These are phyloP conservation scores for Emmonsiellopsis sp. DNA, from an alignment of 2,329 filamentous ascomycete genomes.

Conservation along the genomic window DNA sequence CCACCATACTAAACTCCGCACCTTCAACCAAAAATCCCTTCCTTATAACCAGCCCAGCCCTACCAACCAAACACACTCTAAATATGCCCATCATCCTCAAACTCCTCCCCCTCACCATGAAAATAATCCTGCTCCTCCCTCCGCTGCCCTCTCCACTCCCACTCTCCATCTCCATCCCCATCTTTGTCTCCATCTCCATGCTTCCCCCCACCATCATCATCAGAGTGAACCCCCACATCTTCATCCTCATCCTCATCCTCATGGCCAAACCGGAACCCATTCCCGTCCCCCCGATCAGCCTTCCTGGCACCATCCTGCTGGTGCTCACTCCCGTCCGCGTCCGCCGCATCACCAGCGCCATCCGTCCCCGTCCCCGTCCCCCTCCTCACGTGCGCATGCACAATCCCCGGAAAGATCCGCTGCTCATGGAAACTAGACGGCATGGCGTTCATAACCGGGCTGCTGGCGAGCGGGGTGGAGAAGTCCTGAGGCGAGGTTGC, in stretches of 20 bases:
- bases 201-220: background rate
- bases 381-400: conserved; percentile 25
- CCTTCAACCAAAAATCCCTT: no score
- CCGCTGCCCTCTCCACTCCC: background rate
- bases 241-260: background rate
- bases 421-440: conserved; percentile 21
- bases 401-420: conserved; percentile 35
- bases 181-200: background rate
- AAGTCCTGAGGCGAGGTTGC: background rate
- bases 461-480: conserved; percentile 7
- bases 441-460: background rate
- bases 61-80: no score
- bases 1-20: no score
- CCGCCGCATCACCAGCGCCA: background rate
- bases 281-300: background rate
- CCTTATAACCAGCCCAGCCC: no score
- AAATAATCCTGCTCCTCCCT: background rate
- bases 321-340: background rate
- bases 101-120: background rate
- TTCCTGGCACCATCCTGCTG: background rate
- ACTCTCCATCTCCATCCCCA: background rate
- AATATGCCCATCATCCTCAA: no score
- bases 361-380: background rate
- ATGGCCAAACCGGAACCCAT: background rate
- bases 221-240: background rate